Evolutionary conservation across 768 basidiomycete species (phyloP), one percentile per base, ranked within the genome.

Genomic region (Phylloporus rhodoxanthus): DNA sequence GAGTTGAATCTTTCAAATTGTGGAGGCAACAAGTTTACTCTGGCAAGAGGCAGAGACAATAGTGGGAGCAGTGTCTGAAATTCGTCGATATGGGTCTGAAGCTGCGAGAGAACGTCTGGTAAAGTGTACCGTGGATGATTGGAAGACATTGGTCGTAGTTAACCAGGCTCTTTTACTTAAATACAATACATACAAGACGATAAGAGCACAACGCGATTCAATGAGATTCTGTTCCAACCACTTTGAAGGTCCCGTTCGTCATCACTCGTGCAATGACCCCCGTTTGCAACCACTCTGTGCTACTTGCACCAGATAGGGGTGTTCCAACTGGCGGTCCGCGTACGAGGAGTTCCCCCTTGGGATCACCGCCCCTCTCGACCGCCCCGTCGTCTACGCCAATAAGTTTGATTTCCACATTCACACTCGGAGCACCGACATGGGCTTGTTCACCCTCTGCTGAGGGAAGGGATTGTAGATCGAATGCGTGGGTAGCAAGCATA

Each of bases 371-470:
- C 2, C 58, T 67, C 62, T 89, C 89, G 8, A 90, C 72, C 9
- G 67, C 65, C 1, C 71, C 73, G 47, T 94, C 89, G 37, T 84
- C 72, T 9, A 89, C 78, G 0, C 76, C 82, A 0, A 76, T 61
- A n/a, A 97, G 73, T 62, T 91, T 86, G 5, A 79, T 82, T 66
- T 96, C 94, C 0, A 92, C 72, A 59, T 94, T 94, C 47, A 84
- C 74, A n/a, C 82, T 78, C 2, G 94, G 93, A 3, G 91, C 84
- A 4, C 92, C 93, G 11, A 80, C 78, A 51, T 80, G 78, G 13
- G 75, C 71, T 8, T 64, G 51, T 32, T 70, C 66, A 6, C 57
- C 51, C 5, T 66, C 57, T 17, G 66, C 64, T 5, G 65, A 57
- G 3, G 78, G 74, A 64, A 91, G 80, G 10, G 82, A 75, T 67